Percentiles rank a stretch among this genome's conserved stretches.
Evolutionary conservation across 2,329 filamentous ascomycete species (phyloP).

Genomic region (Nakataea oryzae): DNA sequence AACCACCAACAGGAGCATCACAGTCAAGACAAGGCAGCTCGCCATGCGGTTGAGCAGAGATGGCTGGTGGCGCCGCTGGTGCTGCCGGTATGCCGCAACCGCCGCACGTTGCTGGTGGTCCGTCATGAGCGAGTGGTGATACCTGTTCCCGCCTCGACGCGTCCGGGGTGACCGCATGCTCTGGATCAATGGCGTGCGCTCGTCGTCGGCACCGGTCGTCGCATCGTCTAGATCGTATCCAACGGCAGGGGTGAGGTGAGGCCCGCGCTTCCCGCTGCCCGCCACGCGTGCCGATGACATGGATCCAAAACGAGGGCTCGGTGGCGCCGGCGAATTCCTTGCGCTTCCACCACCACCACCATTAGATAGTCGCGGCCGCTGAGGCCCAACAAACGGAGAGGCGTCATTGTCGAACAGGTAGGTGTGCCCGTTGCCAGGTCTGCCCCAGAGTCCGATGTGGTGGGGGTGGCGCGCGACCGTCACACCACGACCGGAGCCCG

Average conservation of each 20-base stretch:
- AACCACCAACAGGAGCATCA: constrained; percentile 71
- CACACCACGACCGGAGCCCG: constrained; percentile 48
- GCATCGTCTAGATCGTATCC: constrained; percentile 72
- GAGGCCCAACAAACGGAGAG: constrained; percentile 40
- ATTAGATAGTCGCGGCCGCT: constrained; percentile 34
- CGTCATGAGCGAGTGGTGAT: neutral
- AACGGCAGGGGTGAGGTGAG: constrained; percentile 32
- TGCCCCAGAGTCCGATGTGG: constrained; percentile 61
- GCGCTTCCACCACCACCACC: constrained; percentile 23
- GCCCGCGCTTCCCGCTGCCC: constrained; percentile 8
- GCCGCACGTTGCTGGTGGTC: neutral
- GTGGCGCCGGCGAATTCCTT: constrained; percentile 56
- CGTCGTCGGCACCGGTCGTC: constrained; percentile 66
- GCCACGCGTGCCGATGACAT: constrained; percentile 12
- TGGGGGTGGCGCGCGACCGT: constrained; percentile 71
- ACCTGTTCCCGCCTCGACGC: constrained; percentile 24
- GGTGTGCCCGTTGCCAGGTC: constrained; percentile 52
- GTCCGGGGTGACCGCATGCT: constrained; percentile 46
- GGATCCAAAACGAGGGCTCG: constrained; percentile 50
- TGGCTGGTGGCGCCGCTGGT: constrained; percentile 24
- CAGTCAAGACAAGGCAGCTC: constrained; percentile 75
- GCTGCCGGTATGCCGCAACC: constrained; percentile 53
- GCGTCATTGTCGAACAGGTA: constrained; percentile 70
- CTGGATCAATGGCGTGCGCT: constrained; percentile 70
- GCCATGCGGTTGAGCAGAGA: constrained; percentile 64